A percentile compares a stretch with the other conserved stretches of the same genome.
Evolutionary conservation across 495 filamentous ascomycete genomes (phyloP).

Genomic region (Annulohypoxylon nitens): DNA sequence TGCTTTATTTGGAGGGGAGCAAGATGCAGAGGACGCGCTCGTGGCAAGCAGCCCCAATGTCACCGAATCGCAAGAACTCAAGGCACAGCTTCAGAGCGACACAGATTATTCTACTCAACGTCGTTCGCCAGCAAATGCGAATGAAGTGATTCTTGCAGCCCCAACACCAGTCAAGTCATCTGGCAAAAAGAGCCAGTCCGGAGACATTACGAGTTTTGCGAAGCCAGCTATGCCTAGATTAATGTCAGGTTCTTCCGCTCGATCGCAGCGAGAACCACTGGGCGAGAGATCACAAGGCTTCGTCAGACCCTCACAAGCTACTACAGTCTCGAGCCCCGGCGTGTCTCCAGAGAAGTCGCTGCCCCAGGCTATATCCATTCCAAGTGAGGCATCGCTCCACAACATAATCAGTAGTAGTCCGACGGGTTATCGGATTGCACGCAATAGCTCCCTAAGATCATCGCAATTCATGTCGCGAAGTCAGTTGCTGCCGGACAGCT

Average conservation of each 20-base stretch:
- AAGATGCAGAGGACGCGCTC: slow-evolving; percentile 8
- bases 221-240: slow-evolving; percentile 38
- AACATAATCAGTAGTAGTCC: slow-evolving; percentile 41
- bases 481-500: slow-evolving; percentile 67
- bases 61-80: slow-evolving; percentile 61
- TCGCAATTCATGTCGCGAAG: slow-evolving; percentile 61
- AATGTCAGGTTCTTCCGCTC: slow-evolving; percentile 15
- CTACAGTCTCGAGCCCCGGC: slow-evolving; percentile 57
- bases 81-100: slow-evolving; percentile 61
- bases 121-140: slow-evolving; percentile 31
- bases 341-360: slow-evolving; percentile 51
- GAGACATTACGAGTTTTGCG: slow-evolving; percentile 10
- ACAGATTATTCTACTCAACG: slow-evolving; percentile 59
- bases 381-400: slow-evolving; percentile 23
- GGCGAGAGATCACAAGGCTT: slow-evolving; percentile 24
- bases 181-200: slow-evolving; percentile 12
- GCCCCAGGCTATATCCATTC: slow-evolving; percentile 31
- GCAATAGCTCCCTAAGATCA: slow-evolving; percentile 50
- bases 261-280: slow-evolving; percentile 22
- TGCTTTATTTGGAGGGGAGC: slow-evolving; percentile 53
- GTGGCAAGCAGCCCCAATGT: slow-evolving; percentile 22
- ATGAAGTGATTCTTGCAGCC: slow-evolving; percentile 54
- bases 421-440: slow-evolving; percentile 25
- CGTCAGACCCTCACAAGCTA: slow-evolving; percentile 60
- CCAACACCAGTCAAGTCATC: slow-evolving; percentile 41